Evolutionary conservation across 2,329 filamentous ascomycete species (phyloP).

Genomic region (Aspergillus terreus): DNA sequence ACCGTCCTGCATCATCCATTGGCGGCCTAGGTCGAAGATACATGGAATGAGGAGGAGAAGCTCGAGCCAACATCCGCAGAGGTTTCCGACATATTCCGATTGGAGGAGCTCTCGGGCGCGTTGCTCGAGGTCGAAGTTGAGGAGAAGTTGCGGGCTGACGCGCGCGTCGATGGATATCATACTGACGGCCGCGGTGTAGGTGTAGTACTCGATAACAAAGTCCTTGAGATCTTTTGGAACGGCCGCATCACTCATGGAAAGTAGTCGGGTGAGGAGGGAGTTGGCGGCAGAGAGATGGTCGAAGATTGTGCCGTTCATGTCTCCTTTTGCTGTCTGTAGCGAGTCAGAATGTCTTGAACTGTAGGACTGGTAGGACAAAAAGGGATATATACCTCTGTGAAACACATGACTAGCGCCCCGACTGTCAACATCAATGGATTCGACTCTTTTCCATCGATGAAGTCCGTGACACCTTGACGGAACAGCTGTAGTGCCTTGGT

Average conservation of each 20-base stretch:
- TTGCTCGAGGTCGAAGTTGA: constrained; percentile 44
- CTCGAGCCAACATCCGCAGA: constrained; percentile 31
- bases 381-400: constrained; percentile 41
- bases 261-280: constrained; percentile 38
- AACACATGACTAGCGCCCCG: constrained; percentile 45
- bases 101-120: constrained; percentile 25
- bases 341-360: constrained; percentile 6
- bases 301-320: constrained; percentile 45
- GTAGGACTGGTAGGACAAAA: no score
- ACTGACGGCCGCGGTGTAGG: constrained; percentile 46
- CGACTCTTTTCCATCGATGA: constrained; percentile 27
- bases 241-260: constrained; percentile 30
- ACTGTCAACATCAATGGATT: constrained; percentile 40
- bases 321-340: constrained; percentile 40
- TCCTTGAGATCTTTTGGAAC: constrained; percentile 39
- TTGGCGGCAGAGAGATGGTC: constrained; percentile 46
- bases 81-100: constrained; percentile 26
- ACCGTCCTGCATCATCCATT: constrained; percentile 30
- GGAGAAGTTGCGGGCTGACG: constrained; percentile 23
- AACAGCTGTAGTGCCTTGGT: constrained; percentile 28
- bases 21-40: constrained; percentile 30
- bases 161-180: constrained; percentile 44
- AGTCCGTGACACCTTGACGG: constrained; percentile 25
- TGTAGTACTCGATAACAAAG: constrained; percentile 49
- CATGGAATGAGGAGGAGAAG: constrained; percentile 27